Evolutionary conservation across 1,139 yeast genomes (phyloP).

Genomic region (Yamadazyma atlantica): DNA sequence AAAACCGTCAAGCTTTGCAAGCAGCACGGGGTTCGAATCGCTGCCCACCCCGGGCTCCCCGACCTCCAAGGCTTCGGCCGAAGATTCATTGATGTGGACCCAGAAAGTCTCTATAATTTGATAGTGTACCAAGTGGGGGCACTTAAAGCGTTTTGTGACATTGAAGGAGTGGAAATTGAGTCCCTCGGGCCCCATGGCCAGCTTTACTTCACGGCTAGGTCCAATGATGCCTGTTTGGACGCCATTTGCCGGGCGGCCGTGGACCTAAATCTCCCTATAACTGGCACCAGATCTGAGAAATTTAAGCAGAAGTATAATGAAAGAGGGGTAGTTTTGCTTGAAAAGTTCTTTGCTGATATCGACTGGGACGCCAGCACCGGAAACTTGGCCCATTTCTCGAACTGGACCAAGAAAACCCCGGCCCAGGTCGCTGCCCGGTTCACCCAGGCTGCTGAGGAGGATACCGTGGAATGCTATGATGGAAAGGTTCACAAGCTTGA

Average conservation of each 20-base stretch:
- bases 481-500: constrained; percentile 18
- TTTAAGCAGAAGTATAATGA: constrained; percentile 31
- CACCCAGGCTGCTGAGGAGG: constrained; percentile 18
- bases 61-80: constrained; percentile 33
- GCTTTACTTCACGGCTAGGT: constrained; percentile 27
- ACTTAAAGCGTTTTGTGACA: constrained; percentile 27
- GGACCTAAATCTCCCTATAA: constrained; percentile 28
- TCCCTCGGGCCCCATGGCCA: constrained; percentile 35
- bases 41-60: constrained; percentile 35
- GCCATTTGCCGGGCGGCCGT: constrained; percentile 31
- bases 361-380: constrained; percentile 21
- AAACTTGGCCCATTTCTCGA: constrained; percentile 13
- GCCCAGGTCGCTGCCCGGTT: constrained; percentile 23
- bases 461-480: constrained; percentile 16
- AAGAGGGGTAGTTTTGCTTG: constrained; percentile 22
- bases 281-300: constrained; percentile 29
- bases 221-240: constrained; percentile 28
- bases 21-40: constrained; percentile 26
- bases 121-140: constrained; percentile 36
- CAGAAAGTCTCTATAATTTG: constrained; percentile 29
- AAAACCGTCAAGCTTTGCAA: constrained; percentile 28
- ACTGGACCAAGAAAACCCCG: constrained; percentile 21
- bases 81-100: constrained; percentile 26
- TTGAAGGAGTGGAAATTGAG: constrained; percentile 27
- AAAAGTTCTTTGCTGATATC: constrained; percentile 26